Evolutionary conservation across 345 rosid species (phyloP), one percentile per base, ranked within the genome.

Genomic region (Leavenworthia alabamica): DNA sequence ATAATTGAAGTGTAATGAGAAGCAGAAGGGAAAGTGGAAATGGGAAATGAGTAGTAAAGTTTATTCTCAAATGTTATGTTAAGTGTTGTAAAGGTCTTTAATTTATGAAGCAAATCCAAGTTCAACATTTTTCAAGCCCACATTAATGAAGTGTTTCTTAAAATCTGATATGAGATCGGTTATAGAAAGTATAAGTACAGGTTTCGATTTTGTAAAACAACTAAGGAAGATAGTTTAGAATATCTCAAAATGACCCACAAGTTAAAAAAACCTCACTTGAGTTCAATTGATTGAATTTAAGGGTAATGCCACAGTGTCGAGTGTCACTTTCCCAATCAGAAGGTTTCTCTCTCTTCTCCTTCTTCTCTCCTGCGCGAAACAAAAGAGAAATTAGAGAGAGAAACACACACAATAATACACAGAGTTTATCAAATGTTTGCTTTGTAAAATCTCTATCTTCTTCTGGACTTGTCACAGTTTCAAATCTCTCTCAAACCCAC

Each of bases 321-420:
- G 62, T 56, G 70, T 47, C 75, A 63, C 75, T 71, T 48, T 71
- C 60, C 54, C 13, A 56, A 62, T 39, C 74, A 70, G 62, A 70
- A 55, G 74, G 74, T 70, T 62, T 70, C 69, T 70, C 68, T 70
- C 69, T 67, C 64, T 60, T 44, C 17, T 44, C 8, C 8, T 50
- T 49, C 50, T 40, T 10, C 62, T 53, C 68, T 69, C 63, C 66
- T 60, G 54, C 53, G 53, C 53, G 53, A 68, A 68, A 68, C 67
- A 43, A 41, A 52, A 23, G 50, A 56, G 47, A 37, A 40, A 31
- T 6, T 7, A 29, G 39, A 51, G 47, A 36, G 6, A 23, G 6
- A 29, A 15, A 27, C 1, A 26, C 3, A 7, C 0, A 20, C 12
- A 27, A 17, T 39, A 41, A 41, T 8, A 65, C 39, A 57, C 13